Percentiles rank a stretch among this genome's conserved stretches.
These are phyloP conservation scores for Coniochaeta sp. DNA, from an alignment of 2,329 filamentous ascomycete genomes.

Conservation along the genomic window DNA sequence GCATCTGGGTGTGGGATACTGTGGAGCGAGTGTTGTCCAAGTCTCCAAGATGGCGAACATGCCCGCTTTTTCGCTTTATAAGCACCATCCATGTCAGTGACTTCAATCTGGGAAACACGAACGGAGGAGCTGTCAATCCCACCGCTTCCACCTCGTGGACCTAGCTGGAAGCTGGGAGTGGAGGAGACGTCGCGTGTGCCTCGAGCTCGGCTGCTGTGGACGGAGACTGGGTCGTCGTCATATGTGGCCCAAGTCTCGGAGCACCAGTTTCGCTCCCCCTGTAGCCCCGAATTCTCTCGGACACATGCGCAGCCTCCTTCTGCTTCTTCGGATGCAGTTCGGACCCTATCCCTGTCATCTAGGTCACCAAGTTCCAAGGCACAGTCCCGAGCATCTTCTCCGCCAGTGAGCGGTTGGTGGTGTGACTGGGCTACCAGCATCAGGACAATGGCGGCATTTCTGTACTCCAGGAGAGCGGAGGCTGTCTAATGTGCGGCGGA, in stretches of 20 bases:
- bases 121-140: not conserved
- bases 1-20: too few relatives aligned
- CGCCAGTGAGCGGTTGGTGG: constrained; percentile 20
- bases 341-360: constrained; percentile 15
- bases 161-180: too few relatives aligned
- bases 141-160: not conserved
- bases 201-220: too few relatives aligned
- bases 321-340: constrained; percentile 19
- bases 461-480: constrained; percentile 5
- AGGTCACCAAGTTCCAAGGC: constrained; percentile 20
- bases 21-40: too few relatives aligned
- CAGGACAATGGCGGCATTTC: constrained; percentile 7
- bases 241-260: constrained; percentile 19
- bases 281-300: constrained; percentile 29
- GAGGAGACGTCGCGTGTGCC: too few relatives aligned
- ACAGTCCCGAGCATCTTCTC: constrained; percentile 27
- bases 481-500: constrained; percentile 8
- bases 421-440: constrained; percentile 12
- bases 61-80: not conserved
- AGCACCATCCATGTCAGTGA: not conserved
- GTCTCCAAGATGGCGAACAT: too few relatives aligned
- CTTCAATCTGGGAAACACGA: too few relatives aligned
- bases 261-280: constrained; percentile 28
- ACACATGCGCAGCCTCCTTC: constrained; percentile 20
- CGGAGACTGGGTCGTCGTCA: too few relatives aligned